Percentiles rank a stretch among this genome's conserved stretches.
Conservation (phyloP, 768 basidiomycete species). For the Tricholoma sp. region DNA sequence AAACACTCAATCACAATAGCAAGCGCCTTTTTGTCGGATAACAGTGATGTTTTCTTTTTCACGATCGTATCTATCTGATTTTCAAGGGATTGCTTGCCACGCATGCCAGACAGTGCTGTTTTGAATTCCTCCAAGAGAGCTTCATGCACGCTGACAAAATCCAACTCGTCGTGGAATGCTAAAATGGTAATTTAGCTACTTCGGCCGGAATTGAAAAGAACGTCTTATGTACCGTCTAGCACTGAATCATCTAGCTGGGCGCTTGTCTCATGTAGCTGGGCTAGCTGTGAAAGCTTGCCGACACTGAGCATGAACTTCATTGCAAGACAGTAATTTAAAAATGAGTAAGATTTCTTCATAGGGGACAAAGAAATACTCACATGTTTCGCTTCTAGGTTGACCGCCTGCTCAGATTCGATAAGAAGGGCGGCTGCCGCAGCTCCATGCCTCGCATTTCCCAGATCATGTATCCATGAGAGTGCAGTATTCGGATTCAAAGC, state of each 20-base stretch:
- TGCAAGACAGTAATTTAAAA: not conserved
- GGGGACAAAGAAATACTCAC: conserved; percentile 38
- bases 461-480: conserved; percentile 86
- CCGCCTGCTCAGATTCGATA: conserved; percentile 51
- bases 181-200: conserved; percentile 4
- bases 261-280: conserved; percentile 63
- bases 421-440: conserved; percentile 62
- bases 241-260: conserved; percentile 41
- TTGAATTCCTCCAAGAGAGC: conserved; percentile 60
- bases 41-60: conserved; percentile 44
- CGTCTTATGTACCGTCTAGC: conserved; percentile 46
- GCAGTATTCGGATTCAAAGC: conserved; percentile 47
- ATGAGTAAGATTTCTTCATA: not conserved
- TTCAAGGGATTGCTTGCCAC: conserved; percentile 62
- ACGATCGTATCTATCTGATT: conserved; percentile 61
- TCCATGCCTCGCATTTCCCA: conserved; percentile 63
- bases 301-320: conserved; percentile 83
- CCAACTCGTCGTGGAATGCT: conserved; percentile 86
- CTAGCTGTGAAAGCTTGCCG: conserved; percentile 81
- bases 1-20: conserved; percentile 33
- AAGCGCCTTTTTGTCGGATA: conserved; percentile 47
- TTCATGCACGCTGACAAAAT: conserved; percentile 84
- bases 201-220: not conserved
- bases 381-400: conserved; percentile 68
- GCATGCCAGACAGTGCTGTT: conserved; percentile 38